phyloP scores from a whole-genome alignment of 225 moss, liverwort and hornwort species.

The Takakia lepidozioides region DNA sequence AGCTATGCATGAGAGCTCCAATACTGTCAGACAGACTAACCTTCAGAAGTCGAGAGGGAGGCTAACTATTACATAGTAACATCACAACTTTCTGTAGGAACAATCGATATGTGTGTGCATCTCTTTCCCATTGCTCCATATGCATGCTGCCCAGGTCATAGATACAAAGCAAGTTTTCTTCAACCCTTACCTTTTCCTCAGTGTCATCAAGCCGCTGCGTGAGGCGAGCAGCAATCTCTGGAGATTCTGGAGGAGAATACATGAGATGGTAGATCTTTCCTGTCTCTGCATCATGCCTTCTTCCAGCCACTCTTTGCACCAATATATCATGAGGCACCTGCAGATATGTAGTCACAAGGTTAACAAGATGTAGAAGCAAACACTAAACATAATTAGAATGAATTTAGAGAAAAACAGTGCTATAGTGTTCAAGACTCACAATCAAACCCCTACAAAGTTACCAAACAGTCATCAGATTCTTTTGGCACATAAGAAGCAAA shows the following conservation, averaged over 20 bases:
- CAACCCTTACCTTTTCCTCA: constrained; percentile 67
- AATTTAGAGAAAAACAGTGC: background rate
- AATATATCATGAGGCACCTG: constrained; percentile 83
- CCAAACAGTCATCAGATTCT: background rate
- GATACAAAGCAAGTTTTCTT: background rate
- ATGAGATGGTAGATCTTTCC: constrained; percentile 87
- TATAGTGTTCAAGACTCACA: background rate
- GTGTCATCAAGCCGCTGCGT: constrained; percentile 82
- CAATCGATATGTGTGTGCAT: background rate
- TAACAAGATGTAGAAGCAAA: too few species aligned
- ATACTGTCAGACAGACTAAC: too few species aligned
- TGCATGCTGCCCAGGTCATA: too few species aligned
- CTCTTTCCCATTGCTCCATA: too few species aligned
- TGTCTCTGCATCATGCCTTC: constrained; percentile 74
- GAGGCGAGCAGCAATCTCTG: constrained; percentile 75
- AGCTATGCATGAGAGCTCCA: too few species aligned
- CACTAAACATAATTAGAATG: background rate
- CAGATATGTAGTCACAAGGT: background rate
- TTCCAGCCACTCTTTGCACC: constrained; percentile 69
- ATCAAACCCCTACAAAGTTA: background rate
- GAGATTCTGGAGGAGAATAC: constrained; percentile 85
- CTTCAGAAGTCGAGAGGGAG: background rate
- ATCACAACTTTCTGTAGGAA: background rate
- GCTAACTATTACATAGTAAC: background rate
- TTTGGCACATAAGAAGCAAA: background rate